These are phyloP conservation scores for Naumovozyma baii DNA, from an alignment of 805 yeast species.

Conservation along the genomic window DNA sequence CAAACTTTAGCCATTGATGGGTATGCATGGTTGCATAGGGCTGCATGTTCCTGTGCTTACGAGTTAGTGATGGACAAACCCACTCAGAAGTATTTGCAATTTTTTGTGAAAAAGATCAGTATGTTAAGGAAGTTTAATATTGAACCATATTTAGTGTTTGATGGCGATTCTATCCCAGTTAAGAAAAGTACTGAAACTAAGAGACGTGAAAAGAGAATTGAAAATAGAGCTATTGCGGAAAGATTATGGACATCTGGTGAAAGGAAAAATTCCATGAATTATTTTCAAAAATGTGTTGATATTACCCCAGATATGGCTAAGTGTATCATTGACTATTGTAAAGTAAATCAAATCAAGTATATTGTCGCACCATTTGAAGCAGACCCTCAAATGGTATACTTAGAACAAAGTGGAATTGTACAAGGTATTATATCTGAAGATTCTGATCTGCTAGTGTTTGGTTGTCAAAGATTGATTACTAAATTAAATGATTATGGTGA, in stretches of 20 bases:
- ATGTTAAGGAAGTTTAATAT: slow-evolving; percentile 60
- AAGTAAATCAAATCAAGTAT: slow-evolving; percentile 46
- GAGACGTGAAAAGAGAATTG: slow-evolving; percentile 47
- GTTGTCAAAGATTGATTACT: slow-evolving; percentile 66
- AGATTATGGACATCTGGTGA: slow-evolving; percentile 45
- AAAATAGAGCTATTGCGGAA: slow-evolving; percentile 49
- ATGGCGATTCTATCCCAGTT: slow-evolving; percentile 79
- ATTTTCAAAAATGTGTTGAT: slow-evolving; percentile 69
- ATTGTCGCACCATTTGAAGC: slow-evolving; percentile 98
- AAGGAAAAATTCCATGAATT: slow-evolving; percentile 50
- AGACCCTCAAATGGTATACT: slow-evolving; percentile 89
- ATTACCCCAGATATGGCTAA: slow-evolving; percentile 90
- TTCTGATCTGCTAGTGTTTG: slow-evolving; percentile 85
- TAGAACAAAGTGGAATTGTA: slow-evolving; percentile 64
- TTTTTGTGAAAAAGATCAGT: slow-evolving; percentile 54
- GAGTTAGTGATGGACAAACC: slow-evolving; percentile 66
- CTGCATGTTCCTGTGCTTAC: slow-evolving; percentile 71
- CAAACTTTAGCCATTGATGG: slow-evolving; percentile 86
- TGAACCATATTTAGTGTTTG: slow-evolving; percentile 82
- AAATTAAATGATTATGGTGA: slow-evolving; percentile 65
- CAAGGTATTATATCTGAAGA: slow-evolving; percentile 90
- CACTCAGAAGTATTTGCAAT: slow-evolving; percentile 63
- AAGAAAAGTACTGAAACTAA: slow-evolving; percentile 65
- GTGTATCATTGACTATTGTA: slow-evolving; percentile 64
- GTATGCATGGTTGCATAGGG: slow-evolving; percentile 92